A percentile compares a stretch with the other conserved stretches of the same genome.
phyloP scores from a whole-genome alignment of 371 early-diverging fungal species.

The Blastocladiella emersonii region DNA sequence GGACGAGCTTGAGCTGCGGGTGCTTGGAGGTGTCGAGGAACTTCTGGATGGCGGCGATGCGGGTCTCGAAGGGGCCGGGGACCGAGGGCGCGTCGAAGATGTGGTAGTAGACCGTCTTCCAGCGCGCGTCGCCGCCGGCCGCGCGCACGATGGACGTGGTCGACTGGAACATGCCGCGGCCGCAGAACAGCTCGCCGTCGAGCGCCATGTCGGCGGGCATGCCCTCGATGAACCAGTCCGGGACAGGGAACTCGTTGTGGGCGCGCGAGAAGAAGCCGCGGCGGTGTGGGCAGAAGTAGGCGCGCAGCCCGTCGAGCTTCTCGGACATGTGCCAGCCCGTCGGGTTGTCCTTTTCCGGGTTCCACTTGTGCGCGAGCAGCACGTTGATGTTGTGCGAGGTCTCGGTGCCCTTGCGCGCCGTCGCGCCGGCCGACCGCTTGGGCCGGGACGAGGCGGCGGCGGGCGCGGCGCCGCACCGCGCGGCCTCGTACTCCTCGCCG shows the following conservation, averaged over 20 bases:
- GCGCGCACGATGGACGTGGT: conserved; percentile 38
- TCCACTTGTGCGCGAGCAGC: conserved; percentile 22
- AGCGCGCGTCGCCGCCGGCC: conserved; percentile 16
- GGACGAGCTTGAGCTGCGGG: conserved; percentile 18
- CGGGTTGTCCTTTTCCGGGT: conserved; percentile 18
- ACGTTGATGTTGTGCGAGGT: conserved; percentile 3
- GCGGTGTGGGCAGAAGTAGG: conserved; percentile 30
- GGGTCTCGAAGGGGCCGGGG: conserved; percentile 20
- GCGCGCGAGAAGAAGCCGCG: conserved; percentile 25
- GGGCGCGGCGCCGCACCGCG: not conserved
- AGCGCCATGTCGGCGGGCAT: conserved; percentile 32
- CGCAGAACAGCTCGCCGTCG: conserved; percentile 44
- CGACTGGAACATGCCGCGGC: conserved; percentile 32
- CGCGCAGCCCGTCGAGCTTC: conserved; percentile 44
- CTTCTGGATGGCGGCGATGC: conserved; percentile 18
- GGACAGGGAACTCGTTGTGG: conserved; percentile 35
- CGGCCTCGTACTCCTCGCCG: not conserved
- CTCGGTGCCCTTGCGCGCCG: no score
- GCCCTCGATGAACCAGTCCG: conserved; percentile 33
- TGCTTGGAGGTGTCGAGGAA: conserved; percentile 12
- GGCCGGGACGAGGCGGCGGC: not conserved
- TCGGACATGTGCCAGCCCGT: conserved; percentile 28
- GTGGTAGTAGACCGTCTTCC: conserved; percentile 18
- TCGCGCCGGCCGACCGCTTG: not conserved
- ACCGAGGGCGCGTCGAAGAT: conserved; percentile 36